Base-by-base conservation (phyloP, 805 yeast species). In the Alloascoidea hylecoeti region DNA sequence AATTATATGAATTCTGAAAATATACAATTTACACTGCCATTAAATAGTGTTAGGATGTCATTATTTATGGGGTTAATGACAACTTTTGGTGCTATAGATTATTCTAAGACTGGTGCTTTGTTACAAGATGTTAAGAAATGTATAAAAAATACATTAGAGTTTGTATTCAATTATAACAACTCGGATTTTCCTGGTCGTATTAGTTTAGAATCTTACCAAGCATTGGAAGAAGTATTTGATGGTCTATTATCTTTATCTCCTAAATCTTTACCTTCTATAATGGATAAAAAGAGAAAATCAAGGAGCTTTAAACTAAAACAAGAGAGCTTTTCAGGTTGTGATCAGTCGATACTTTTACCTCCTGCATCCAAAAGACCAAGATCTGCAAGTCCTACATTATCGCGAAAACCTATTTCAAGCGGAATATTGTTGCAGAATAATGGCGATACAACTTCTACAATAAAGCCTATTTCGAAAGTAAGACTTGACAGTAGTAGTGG, bases 21-120 rank as follows among this genome's bases (percentile, higher is more conserved):
- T 14, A 44, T 49, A 4, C 38, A 44, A 13, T 42, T 53, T 40
- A 51, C 58, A 4, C 38, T 58, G 6, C 52, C 55, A 16, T 30
- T 53, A 19, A 50, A 49, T 41, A 45, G 46, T 27, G 39, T 56
- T 1, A 41, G 55, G 30, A 33, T 43, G 6, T 39, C 46, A 12
- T 39, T 52, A 4, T 39, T 44, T 14, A 39, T 45, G 16, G 48
- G 55, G 23, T 37, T 55, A 5, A 41, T 55, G 23, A 46, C 58
- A 17, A 41, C 58, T 17, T 57, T 49, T 44, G 86, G 94, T 13
- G 72, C 85, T 1, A 60, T 86, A 40, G 95, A 85, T 44, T 84
- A 82, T 51, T 75, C 83, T 2, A 74, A 83, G 51, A 85, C 86
- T 30, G 95, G 95, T 0, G 76, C 89, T 1, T 56, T 85, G 39